Base-by-base conservation (phyloP, 192 early-diverging fungal genomes). In the Linnemannia exigua region DNA sequence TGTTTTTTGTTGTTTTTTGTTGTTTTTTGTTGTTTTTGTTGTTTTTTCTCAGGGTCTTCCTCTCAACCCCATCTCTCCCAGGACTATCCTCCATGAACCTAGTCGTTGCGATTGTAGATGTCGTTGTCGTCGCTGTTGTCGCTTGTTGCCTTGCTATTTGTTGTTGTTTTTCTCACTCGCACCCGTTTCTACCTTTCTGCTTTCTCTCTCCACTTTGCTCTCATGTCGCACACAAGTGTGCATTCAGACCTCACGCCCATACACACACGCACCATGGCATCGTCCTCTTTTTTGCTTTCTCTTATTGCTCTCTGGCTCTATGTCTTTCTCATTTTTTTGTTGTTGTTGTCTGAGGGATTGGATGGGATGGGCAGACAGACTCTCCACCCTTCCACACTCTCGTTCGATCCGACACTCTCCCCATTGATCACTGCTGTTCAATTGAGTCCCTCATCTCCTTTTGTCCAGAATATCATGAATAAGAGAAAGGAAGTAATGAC, bases 151-250 rank as follows among this genome's bases (percentile, higher is more conserved):
- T n/a, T n/a, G n/a, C n/a, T n/a, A n/a, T 69, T 38, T 70, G 68
- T 25, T 25, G 38, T n/a, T 44, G 35, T 44, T 70, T n/a, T 31
- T 70, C 20, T 25, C 37, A 8, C 37, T 25, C 37, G 9, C 37
- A 44, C 12, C 68, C 17, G 35, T 41, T 70, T 41, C 68, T 70
- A 28, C n/a, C 68, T 12, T 41, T 41, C 37, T 36, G 33, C 25
- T 19, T 31, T 31, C 71, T 31, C 71, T 31, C 41, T 16, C 48
- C 48, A 48, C 46, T 74, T 74, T 28, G 73, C 73, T 74, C 73
- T 74, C 73, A 77, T 67, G 52, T 58, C 33, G 67, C 75, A 77
- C 48, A 70, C 50, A 11, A 25, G 25, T 63, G 58, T 63, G 58
- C 58, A 63, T 63, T 31, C 58, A 63, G 11, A 12, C 58, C 58